phyloP scores from a whole-genome alignment of 768 basidiomycete genomes.

The Suillus paluster region DNA sequence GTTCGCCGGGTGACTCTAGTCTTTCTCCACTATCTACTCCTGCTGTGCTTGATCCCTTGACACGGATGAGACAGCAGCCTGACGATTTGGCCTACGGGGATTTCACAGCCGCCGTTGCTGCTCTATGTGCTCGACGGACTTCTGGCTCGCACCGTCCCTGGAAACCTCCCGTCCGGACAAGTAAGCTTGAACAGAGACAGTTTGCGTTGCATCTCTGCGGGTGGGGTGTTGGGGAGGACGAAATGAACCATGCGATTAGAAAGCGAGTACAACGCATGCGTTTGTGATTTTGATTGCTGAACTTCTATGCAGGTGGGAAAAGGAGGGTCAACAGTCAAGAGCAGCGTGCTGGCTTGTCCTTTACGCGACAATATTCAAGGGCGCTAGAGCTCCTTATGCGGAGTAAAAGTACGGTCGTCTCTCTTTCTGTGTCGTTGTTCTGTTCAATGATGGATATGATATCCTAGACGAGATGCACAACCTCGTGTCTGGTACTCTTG shows the following conservation, averaged over 20 bases:
- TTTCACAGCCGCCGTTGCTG: constrained; percentile 55
- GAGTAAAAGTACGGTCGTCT: constrained; percentile 62
- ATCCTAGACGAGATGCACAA: constrained; percentile 73
- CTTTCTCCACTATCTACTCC: constrained; percentile 18
- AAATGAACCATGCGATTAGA: constrained; percentile 57
- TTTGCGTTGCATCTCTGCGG: constrained; percentile 75
- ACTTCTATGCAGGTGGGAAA: constrained; percentile 64
- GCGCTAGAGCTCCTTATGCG: constrained; percentile 81
- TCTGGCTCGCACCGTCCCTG: constrained; percentile 46
- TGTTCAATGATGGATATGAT: background rate
- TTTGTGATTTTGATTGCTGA: constrained; percentile 8
- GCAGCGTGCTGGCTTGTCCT: constrained; percentile 90
- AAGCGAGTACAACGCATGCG: constrained; percentile 39
- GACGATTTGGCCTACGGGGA: constrained; percentile 52
- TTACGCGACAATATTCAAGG: constrained; percentile 58
- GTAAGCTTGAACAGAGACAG: constrained; percentile 63
- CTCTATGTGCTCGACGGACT: constrained; percentile 42
- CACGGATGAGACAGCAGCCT: constrained; percentile 38
- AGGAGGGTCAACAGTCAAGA: constrained; percentile 66
- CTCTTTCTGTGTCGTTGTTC: constrained; percentile 5
- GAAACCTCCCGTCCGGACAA: constrained; percentile 61
- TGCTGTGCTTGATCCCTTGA: constrained; percentile 16
- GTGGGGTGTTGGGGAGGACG: constrained; percentile 75
- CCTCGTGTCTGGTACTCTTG: constrained; percentile 83
- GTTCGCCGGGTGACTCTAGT: constrained; percentile 20